Evolutionary conservation across 176 grass and related monocot species (phyloP).

Genomic region (Oryza glumipatula): DNA sequence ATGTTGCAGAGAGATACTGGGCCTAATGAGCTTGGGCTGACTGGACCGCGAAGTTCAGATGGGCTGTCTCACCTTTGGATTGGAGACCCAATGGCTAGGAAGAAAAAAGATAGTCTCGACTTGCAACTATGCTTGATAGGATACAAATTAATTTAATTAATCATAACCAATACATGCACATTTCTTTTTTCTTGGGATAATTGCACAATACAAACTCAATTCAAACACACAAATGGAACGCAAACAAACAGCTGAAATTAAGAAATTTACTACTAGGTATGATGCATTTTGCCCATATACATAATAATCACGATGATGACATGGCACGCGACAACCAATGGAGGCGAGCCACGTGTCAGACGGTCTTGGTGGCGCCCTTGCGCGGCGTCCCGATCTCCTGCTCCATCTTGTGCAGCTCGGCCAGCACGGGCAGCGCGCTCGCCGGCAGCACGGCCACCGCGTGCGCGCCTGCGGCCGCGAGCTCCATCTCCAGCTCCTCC

Average conservation of each 20-base stretch:
- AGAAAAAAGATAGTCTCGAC: neutral
- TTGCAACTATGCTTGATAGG: neutral
- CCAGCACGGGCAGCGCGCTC: slow-evolving; percentile 60
- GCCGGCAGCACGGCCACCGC: slow-evolving; percentile 49
- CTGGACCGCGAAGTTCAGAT: neutral
- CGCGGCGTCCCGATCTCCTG: slow-evolving; percentile 42
- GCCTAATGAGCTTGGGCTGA: neutral
- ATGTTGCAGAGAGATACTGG: neutral
- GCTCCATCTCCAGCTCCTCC: slow-evolving; percentile 38
- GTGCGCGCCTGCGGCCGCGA: slow-evolving; percentile 32
- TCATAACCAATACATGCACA: neutral
- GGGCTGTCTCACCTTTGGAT: neutral
- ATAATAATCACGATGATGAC: neutral
- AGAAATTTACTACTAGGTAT: neutral
- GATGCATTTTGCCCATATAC: neutral
- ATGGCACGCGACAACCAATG: neutral
- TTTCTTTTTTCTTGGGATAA: neutral
- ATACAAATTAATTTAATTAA: neutral
- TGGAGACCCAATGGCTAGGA: neutral
- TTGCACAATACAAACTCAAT: neutral
- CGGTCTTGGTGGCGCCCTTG: slow-evolving; percentile 42
- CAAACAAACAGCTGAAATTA: neutral
- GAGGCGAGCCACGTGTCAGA: slow-evolving; percentile 7
- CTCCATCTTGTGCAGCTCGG: slow-evolving; percentile 66
- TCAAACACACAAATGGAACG: neutral